Percentiles rank a stretch among this genome's conserved stretches.
Conservation (phyloP, 768 basidiomycete genomes). For the Polyporus arcularius region DNA sequence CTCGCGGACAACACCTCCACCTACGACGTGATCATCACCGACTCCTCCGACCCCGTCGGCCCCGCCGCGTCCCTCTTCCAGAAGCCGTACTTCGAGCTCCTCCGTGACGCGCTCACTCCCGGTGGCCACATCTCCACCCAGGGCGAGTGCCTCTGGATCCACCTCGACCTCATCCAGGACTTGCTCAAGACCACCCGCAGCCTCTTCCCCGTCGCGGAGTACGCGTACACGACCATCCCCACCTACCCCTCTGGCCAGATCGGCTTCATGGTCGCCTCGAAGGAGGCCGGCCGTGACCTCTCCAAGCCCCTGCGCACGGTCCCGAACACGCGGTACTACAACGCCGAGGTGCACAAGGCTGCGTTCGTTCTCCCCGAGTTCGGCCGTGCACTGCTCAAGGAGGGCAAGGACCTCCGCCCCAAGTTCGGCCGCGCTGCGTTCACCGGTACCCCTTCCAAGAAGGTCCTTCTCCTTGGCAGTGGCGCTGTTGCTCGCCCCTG, state of each 20-base stretch:
- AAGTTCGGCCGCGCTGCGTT: conserved; percentile 61
- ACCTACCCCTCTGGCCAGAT: conserved; percentile 99
- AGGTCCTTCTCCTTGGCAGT: conserved; percentile 87
- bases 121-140: conserved; percentile 96
- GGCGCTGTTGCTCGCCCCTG: conserved; percentile 97
- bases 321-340: conserved; percentile 80
- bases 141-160: conserved; percentile 94
- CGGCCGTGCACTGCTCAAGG: conserved; percentile 70
- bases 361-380: conserved; percentile 96
- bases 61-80: conserved; percentile 94
- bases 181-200: conserved; percentile 67
- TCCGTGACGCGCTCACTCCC: conserved; percentile 85
- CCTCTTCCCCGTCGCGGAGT: conserved; percentile 82
- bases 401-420: conserved; percentile 70
- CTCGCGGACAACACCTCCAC: conserved; percentile 81
- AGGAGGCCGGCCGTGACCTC: conserved; percentile 69
- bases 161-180: conserved; percentile 81
- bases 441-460: conserved; percentile 57
- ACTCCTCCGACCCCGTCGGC: conserved; percentile 97
- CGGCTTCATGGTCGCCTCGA: conserved; percentile 89
- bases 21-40: conserved; percentile 98
- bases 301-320: conserved; percentile 74
- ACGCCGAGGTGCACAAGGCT: conserved; percentile 71
- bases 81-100: conserved; percentile 94
- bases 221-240: conserved; percentile 95